Evolutionary conservation across 2,329 filamentous ascomycete genomes (phyloP), one percentile per base, ranked within the genome.

Genomic region (Botrytis paeoniae): DNA sequence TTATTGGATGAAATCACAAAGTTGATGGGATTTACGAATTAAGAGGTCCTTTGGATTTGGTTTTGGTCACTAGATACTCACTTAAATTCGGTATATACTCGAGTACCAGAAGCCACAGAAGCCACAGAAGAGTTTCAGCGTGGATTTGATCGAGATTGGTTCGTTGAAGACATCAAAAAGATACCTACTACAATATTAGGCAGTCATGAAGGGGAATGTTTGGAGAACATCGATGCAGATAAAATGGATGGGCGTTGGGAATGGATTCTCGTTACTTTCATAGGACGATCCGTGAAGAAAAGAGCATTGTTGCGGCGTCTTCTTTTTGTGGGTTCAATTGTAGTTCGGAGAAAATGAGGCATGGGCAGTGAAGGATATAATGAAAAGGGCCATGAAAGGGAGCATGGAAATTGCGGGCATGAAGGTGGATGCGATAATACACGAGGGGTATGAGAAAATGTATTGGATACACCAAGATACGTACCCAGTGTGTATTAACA

Each of bases 1-100:
- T 85, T 98, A 73, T 87, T 99, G 73, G 91, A 97, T 80, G 94
- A 99, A 85, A 92, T 98, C 83, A 92, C 91, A 78, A 97, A 97
- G 86, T 85, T 97, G 73, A 81, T 80, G 78, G 80, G 80, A 8
- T 81, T 81, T 37, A 64, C 60, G 14, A 71, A 66, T 43, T 71
- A 71, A 57, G n/a, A n/a, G 9, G 5, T 32, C 43, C n/a, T 22
- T 64, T 48, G 51, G n/a, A 57, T 57, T 57, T 57, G 20, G 25
- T 39, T 66, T 39, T 25, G 35, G 22, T 66, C 35, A 35, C 37
- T 54, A 16, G n/a, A 54, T 6, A 39, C 32, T 25, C 45, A 66
- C 14, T 39, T 10, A 4, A 20, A 64, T 32, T 54, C 32, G 35
- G 22, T 66, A 66, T 66, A 66, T 66, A 66, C 43, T 51, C 14